A percentile compares a stretch with the other conserved stretches of the same genome.
phyloP scores from a whole-genome alignment of 1,284 basidiomycete species.

The Heterobasidion occidentale region DNA sequence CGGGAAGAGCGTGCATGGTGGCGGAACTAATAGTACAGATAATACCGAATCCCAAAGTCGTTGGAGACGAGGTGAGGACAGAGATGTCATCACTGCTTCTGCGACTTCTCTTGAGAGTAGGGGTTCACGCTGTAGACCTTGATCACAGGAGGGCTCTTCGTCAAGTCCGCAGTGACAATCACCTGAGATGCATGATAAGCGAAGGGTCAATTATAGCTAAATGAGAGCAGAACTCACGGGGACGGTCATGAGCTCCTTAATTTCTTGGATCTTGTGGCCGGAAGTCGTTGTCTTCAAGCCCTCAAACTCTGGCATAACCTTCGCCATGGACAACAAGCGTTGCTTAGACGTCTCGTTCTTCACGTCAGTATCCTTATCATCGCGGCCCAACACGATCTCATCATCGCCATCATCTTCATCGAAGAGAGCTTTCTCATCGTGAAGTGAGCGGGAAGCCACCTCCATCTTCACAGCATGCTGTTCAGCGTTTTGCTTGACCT shows the following conservation, averaged over 20 bases:
- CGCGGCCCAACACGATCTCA: conserved; percentile 72
- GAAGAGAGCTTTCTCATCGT: conserved; percentile 84
- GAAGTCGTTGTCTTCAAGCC: conserved; percentile 62
- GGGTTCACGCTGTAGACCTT: conserved; percentile 88
- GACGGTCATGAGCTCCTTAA: conserved; percentile 83
- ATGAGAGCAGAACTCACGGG: conserved; percentile 53
- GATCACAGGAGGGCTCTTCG: conserved; percentile 91
- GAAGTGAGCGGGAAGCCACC: conserved; percentile 68
- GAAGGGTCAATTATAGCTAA: conserved; percentile 1
- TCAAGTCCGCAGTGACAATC: conserved; percentile 88
- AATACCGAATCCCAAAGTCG: not conserved
- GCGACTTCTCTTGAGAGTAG: conserved; percentile 41
- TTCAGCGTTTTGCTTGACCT: conserved; percentile 84
- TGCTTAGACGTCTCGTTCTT: conserved; percentile 63
- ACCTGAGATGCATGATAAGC: conserved; percentile 39
- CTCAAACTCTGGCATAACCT: conserved; percentile 69
- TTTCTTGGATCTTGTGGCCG: conserved; percentile 90
- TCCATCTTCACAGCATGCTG: conserved; percentile 84
- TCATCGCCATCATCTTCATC: conserved; percentile 80
- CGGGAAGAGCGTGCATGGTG: not conserved
- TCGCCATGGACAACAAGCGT: conserved; percentile 67
- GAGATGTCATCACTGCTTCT: not conserved
- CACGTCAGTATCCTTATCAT: conserved; percentile 31
- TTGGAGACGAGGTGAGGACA: not conserved
- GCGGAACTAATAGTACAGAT: not conserved